A percentile compares a stretch with the other conserved stretches of the same genome.
Conservation (phyloP, 306 rosid species). For the Amphicarpaea edgeworthii region DNA sequence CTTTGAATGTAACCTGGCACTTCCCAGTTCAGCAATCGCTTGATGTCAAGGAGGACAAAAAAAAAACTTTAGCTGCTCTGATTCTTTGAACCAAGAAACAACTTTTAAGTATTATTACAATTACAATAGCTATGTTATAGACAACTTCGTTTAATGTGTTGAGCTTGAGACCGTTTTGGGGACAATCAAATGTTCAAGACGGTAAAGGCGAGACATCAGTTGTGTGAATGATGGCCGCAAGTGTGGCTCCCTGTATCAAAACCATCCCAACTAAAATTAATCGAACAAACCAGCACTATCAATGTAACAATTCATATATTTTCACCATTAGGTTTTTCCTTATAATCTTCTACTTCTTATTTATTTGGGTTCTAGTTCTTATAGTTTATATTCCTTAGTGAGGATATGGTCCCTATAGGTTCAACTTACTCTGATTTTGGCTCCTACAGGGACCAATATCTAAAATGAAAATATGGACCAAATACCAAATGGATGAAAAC, state of each 20-base stretch:
- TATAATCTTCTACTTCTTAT: too few species aligned
- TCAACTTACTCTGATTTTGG: neutral
- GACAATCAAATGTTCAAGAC: constrained; percentile 64
- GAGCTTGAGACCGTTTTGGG: constrained; percentile 54
- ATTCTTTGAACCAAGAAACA: constrained; percentile 81
- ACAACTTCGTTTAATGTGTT: constrained; percentile 49
- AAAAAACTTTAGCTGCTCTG: constrained; percentile 57
- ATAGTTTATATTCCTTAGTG: too few species aligned
- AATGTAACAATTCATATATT: neutral
- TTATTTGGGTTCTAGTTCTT: neutral
- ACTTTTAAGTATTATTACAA: constrained; percentile 62
- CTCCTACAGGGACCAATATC: neutral
- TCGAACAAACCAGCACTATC: neutral
- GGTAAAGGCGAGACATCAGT: constrained; percentile 75
- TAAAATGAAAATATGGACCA: neutral
- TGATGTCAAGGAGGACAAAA: constrained; percentile 32
- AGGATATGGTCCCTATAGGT: neutral
- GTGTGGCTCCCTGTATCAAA: constrained; percentile 83
- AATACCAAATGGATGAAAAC: neutral
- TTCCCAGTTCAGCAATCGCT: constrained; percentile 56
- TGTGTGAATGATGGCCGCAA: constrained; percentile 93
- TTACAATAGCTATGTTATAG: constrained; percentile 52
- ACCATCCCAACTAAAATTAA: constrained; percentile 40
- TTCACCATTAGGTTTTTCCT: constrained; percentile 2
- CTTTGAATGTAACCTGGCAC: constrained; percentile 82